phyloP scores from a whole-genome alignment of 2,329 filamentous ascomycete genomes.

The Talaromyces sp. region DNA sequence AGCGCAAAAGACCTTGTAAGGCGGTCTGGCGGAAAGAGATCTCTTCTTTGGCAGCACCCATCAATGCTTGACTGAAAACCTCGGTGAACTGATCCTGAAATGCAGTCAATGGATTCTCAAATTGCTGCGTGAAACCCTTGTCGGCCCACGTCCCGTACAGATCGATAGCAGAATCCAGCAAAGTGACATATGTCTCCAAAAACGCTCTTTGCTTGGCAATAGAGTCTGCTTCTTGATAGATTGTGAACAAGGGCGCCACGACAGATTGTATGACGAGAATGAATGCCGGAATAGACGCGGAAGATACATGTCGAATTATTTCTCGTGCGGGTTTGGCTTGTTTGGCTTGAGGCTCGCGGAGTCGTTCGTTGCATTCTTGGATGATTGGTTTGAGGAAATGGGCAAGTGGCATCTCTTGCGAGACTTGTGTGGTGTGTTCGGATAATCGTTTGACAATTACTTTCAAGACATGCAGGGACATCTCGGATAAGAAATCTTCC shows the following conservation, averaged over 20 bases:
- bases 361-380: constrained; percentile 65
- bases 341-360: constrained; percentile 66
- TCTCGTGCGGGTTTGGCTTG: constrained; percentile 63
- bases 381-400: constrained; percentile 60
- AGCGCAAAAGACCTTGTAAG: constrained; percentile 45
- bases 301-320: constrained; percentile 56
- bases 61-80: constrained; percentile 55
- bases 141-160: constrained; percentile 57
- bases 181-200: constrained; percentile 57
- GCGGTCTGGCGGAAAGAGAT: constrained; percentile 50
- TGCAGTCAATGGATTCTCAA: constrained; percentile 44
- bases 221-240: constrained; percentile 60
- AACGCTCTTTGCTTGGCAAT: constrained; percentile 62
- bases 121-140: constrained; percentile 34
- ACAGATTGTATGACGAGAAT: constrained; percentile 55
- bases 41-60: constrained; percentile 52
- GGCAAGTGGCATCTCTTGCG: constrained; percentile 45
- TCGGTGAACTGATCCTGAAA: constrained; percentile 53
- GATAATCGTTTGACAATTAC: constrained; percentile 57
- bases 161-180: constrained; percentile 57
- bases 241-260: constrained; percentile 55
- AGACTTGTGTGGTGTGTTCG: constrained; percentile 34
- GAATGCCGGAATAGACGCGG: constrained; percentile 54
- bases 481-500: constrained; percentile 62
- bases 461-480: constrained; percentile 55